Base-by-base conservation (phyloP, 2,329 filamentous ascomycete genomes). In the Colletotrichum salicis region DNA sequence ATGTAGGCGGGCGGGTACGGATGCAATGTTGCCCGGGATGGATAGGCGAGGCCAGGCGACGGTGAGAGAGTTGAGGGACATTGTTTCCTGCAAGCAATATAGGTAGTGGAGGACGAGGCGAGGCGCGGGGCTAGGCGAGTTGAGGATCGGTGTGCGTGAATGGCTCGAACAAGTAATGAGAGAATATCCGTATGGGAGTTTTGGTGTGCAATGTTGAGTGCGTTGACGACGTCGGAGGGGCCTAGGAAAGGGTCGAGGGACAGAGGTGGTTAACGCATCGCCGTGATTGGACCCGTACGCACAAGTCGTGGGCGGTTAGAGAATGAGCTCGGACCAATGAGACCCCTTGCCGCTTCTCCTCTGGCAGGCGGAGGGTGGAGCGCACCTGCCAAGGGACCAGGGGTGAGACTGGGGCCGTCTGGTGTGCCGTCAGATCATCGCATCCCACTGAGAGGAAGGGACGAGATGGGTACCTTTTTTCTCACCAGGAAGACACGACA, bases 221-320 rank as follows among this genome's bases (percentile, higher is more conserved):
- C 22, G 41, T 48, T 48, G 41, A 48, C 19, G 41, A 48, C 19
- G 37, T 41, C 37, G 37, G 37, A 41, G 41, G 41, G 41, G 41
- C 19, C 75, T 76, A 29, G 61, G 27, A 73, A 75, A 78, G 76
- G 79, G 78, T 80, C 76, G 79, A 69, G 75, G 75, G 67, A 66
- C 58, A 2, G 63, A 12, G 19, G 55, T 33, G 61, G 64, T 70
- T 62, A 62, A 57, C 66, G 65, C 67, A 71, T 70, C 61, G 72
- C 72, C 61, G 77, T 79, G 78, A 79, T 78, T 79, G 76, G 77
- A 56, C 51, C 67, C 41, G 72, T 71, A 75, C 70, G 15, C 31
- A 48, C 55, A 64, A 59, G 55, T 48, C 69, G 76, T 79, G 79
- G 82, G 83, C 83, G 83, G 83, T 78, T 84, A 84, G 77, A 80